A percentile compares a stretch with the other conserved stretches of the same genome.
phyloP scores from a whole-genome alignment of 192 early-diverging fungal genomes.

The Mortierella claussenii region DNA sequence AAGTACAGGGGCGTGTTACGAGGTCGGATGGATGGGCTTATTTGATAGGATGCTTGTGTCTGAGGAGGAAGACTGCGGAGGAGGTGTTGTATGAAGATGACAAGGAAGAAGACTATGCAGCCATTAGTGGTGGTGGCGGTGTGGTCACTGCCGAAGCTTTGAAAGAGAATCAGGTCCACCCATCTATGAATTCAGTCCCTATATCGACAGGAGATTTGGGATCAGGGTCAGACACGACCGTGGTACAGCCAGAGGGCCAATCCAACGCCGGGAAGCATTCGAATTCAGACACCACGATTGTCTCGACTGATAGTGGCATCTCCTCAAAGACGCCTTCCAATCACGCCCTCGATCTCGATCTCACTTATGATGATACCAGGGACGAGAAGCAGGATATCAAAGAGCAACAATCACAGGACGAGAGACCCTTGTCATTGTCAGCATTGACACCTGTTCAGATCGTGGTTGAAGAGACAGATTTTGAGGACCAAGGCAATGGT shows the following conservation, averaged over 20 bases:
- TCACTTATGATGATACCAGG: too few relatives aligned
- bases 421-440: neutral
- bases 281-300: neutral
- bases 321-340: slow-evolving; percentile 1
- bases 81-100: slow-evolving; percentile 19
- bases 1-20: neutral
- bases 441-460: neutral
- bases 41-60: slow-evolving; percentile 23
- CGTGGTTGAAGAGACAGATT: slow-evolving; percentile 6
- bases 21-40: slow-evolving; percentile 15
- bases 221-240: too few relatives aligned
- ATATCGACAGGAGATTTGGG: too few relatives aligned
- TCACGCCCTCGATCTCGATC: too few relatives aligned
- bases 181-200: too few relatives aligned
- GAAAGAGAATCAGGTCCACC: too few relatives aligned
- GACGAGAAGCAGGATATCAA: too few relatives aligned
- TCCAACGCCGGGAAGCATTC: too few relatives aligned
- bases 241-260: too few relatives aligned
- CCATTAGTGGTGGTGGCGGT: neutral
- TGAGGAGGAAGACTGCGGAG: slow-evolving; percentile 19
- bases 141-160: neutral
- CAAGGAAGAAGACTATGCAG: neutral
- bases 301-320: neutral
- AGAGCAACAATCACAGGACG: too few relatives aligned
- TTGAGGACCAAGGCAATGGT: neutral